Evolutionary conservation across 176 grass and related monocot species (phyloP), one percentile per base, ranked within the genome.

Genomic region (Aegilops bicornis): DNA sequence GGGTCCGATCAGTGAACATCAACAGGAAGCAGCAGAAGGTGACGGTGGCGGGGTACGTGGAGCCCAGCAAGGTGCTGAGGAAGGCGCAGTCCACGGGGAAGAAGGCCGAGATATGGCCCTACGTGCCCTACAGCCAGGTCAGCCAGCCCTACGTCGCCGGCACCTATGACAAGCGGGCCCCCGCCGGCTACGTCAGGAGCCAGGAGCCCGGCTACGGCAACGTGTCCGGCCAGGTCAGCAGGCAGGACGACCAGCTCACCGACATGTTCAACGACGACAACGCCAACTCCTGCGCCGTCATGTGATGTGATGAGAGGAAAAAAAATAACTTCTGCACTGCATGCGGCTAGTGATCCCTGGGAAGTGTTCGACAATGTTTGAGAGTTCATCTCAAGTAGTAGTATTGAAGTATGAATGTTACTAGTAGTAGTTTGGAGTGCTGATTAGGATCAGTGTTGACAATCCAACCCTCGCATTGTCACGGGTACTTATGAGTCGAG

Each of bases 41-140:
- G 63, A 94, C 86, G 6, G 92, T 94, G 42, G n/a, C 48, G 22
- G 89, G 92, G 0, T 94, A 87, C 24, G 89, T 78, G 19, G 92
- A 94, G 50, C 31, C 86, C 4, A 88, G 69, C 76, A 89, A 94
- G 61, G 89, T 94, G 42, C 69, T 94, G 69, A 91, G 78, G 84
- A 89, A 64, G 83, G 86, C 86, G 17, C 65, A 87, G 82, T 83
- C 83, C 24, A 94, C 92, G n/a, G 86, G 92, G 4, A 94, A 94
- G 76, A 89, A 87, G 86, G 86, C 80, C 20, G 92, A 94, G 86
- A 64, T 94, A 31, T 94, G 92, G 92, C 92, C 92, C 19, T 91
- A 94, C 19, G 86, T 91, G 58, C 89, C 92, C 2, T 94, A 91
- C 75, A 84, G 70, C 80, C 60, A 84, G 47, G 92, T 90, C 31